phyloP scores from a whole-genome alignment of 2,329 filamentous ascomycete genomes.

The Colletotrichum sp. region DNA sequence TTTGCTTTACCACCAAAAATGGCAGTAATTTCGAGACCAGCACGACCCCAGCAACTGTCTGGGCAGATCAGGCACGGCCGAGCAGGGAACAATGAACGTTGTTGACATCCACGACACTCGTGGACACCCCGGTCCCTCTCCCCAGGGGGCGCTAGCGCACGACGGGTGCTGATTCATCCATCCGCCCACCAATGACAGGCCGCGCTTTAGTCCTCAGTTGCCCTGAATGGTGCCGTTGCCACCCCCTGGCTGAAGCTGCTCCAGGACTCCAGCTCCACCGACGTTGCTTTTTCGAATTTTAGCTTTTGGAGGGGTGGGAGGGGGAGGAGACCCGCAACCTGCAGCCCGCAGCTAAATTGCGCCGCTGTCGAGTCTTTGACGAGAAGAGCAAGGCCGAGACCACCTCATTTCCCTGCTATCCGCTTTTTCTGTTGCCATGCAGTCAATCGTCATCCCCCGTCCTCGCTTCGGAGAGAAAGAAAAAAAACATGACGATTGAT shows the following conservation, averaged over 20 bases:
- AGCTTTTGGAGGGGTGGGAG: not conserved
- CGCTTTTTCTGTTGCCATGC: not conserved
- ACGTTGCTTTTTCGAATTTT: constrained; percentile 9
- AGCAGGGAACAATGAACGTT: not conserved
- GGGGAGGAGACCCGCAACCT: not conserved
- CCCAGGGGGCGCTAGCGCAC: not conserved
- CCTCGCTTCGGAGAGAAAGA: not conserved
- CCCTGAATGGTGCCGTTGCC: not conserved
- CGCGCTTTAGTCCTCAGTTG: not conserved
- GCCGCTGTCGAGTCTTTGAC: not conserved
- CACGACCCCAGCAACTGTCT: constrained; percentile 5
- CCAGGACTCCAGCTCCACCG: not conserved
- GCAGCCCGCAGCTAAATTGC: not conserved
- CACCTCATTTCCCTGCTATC: not conserved
- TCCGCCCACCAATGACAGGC: not conserved
- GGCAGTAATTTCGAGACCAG: constrained; percentile 9
- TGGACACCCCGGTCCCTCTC: not conserved
- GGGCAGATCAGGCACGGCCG: constrained; percentile 15
- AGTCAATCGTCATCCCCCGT: not conserved
- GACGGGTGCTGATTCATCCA: not conserved
- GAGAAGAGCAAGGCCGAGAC: not conserved
- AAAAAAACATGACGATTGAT: not conserved
- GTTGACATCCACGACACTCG: not conserved
- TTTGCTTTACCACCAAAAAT: not conserved
- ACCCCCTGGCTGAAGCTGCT: not conserved